phyloP scores from a whole-genome alignment of 805 yeast genomes.

The Saturnispora silvae region DNA sequence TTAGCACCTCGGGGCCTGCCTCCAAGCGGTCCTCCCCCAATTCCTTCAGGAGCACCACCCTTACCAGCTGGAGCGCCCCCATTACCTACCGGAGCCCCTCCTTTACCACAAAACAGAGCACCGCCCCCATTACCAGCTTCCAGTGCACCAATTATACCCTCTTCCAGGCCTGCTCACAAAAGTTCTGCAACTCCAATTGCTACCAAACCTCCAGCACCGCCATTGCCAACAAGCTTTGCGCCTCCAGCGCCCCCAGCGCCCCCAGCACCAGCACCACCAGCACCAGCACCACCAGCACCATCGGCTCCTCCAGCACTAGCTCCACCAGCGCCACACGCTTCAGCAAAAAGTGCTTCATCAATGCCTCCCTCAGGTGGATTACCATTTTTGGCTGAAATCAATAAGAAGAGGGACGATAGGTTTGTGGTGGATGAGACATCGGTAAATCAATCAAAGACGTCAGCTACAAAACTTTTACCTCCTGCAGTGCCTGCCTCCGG shows the following conservation, averaged over 20 bases:
- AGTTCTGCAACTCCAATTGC: constrained; percentile 9
- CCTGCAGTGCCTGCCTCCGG: constrained; percentile 11
- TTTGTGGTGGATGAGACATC: constrained; percentile 30
- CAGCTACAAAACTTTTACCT: background rate
- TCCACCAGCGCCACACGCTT: background rate
- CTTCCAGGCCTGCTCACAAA: constrained; percentile 6
- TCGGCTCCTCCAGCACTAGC: background rate
- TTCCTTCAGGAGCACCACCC: constrained; percentile 16
- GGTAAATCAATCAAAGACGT: constrained; percentile 3
- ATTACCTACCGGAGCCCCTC: constrained; percentile 8
- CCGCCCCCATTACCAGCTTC: constrained; percentile 4
- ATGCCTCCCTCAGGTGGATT: constrained; percentile 30
- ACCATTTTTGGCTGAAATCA: constrained; percentile 46
- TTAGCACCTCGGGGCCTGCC: constrained; percentile 17
- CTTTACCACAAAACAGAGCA: constrained; percentile 10
- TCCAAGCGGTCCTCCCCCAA: constrained; percentile 16
- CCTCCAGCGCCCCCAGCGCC: constrained; percentile 16
- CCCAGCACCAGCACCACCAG: constrained; percentile 9
- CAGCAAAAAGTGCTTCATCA: no score
- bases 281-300: background rate
- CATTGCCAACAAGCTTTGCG: constrained; percentile 11
- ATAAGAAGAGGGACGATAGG: constrained; percentile 37
- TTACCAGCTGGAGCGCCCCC: constrained; percentile 8
- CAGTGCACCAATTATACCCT: background rate
- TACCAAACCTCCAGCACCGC: constrained; percentile 16